These are phyloP conservation scores for Trichosporon ovoides DNA, from an alignment of 1,284 basidiomycete genomes.

Conservation along the genomic window DNA sequence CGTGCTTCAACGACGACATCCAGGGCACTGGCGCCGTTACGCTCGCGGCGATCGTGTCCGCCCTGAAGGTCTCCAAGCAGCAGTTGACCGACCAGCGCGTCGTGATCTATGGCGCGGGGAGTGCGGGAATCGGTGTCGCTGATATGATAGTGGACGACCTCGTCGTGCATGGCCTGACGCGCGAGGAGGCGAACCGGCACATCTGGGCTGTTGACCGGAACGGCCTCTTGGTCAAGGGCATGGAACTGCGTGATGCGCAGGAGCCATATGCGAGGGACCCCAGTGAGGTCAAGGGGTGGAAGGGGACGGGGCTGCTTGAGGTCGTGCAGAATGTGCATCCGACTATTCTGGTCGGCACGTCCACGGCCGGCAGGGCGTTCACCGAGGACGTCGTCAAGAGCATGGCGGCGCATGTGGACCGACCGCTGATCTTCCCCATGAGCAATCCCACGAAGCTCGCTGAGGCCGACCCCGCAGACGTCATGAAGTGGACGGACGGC, in stretches of 20 bases:
- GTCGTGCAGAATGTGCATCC: conserved; percentile 63
- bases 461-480: conserved; percentile 62
- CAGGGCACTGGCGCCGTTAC: conserved; percentile 82
- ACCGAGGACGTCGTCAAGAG: conserved; percentile 62
- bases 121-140: conserved; percentile 72
- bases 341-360: conserved; percentile 77
- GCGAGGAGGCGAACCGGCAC: conserved; percentile 59
- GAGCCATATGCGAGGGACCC: conserved; percentile 48
- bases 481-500: conserved; percentile 60
- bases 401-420: conserved; percentile 58
- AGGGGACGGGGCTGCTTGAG: conserved; percentile 48
- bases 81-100: conserved; percentile 68
- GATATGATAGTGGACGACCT: conserved; percentile 65
- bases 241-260: conserved; percentile 46
- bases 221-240: conserved; percentile 48
- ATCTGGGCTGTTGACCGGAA: conserved; percentile 59
- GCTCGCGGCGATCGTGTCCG: conserved; percentile 62
- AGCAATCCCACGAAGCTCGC: conserved; percentile 73
- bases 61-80: conserved; percentile 60
- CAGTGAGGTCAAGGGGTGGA: conserved; percentile 48
- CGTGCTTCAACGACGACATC: conserved; percentile 67
- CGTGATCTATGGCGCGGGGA: conserved; percentile 73
- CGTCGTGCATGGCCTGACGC: conserved; percentile 56
- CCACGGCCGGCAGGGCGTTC: conserved; percentile 74
- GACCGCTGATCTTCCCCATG: conserved; percentile 75